Evolutionary conservation across 345 rosid genomes (phyloP).

Genomic region (Dimocarpus longan): DNA sequence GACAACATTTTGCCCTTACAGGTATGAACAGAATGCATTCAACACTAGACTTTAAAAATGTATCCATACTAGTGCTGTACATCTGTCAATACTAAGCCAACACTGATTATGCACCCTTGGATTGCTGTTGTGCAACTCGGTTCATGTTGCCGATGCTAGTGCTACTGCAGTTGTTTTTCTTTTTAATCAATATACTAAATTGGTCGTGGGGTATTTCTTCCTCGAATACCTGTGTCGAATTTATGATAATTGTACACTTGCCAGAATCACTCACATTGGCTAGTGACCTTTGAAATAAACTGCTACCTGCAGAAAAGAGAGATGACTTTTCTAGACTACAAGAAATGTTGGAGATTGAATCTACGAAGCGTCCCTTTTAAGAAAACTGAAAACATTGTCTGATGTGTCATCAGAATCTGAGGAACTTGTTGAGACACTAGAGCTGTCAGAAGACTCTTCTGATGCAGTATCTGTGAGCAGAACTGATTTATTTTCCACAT

Average conservation of each 20-base stretch:
- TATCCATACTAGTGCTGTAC: background rate
- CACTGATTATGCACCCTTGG: too few relatives aligned
- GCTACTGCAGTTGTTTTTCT: too few relatives aligned
- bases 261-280: background rate
- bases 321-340: background rate
- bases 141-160: too few relatives aligned
- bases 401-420: conserved; percentile 33
- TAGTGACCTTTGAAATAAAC: background rate
- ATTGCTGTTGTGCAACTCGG: too few relatives aligned
- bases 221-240: too few relatives aligned
- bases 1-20: background rate
- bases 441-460: conserved; percentile 28
- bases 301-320: background rate
- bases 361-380: conserved; percentile 1
- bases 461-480: background rate
- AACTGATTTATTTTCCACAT: conserved; percentile 5
- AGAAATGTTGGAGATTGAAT: background rate
- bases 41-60: background rate
- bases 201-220: too few relatives aligned
- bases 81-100: background rate
- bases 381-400: background rate
- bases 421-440: conserved; percentile 38
- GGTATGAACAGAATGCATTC: background rate
- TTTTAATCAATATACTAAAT: too few relatives aligned
- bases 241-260: background rate